A percentile compares a stretch with the other conserved stretches of the same genome.
These are phyloP conservation scores for Tinospora cordifolia DNA, from an alignment of 164 flowering plant genomes.

Conservation along the genomic window DNA sequence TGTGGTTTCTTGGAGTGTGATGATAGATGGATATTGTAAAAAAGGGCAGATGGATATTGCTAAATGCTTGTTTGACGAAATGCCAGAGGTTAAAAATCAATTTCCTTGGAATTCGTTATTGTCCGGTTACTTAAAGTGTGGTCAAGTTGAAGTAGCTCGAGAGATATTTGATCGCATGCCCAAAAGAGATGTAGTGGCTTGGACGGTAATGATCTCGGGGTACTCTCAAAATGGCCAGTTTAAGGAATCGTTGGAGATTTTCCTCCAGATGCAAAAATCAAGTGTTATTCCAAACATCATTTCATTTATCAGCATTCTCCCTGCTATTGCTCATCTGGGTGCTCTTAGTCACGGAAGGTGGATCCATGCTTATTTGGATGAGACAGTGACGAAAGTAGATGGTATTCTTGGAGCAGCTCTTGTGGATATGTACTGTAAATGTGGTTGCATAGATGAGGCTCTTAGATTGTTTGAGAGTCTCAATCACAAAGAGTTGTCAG, in stretches of 20 bases:
- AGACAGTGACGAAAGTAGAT: constrained; percentile 5
- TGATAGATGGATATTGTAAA: constrained; percentile 15
- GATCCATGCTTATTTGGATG: constrained; percentile 10
- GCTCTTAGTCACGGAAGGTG: constrained; percentile 13
- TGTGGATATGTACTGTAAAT: constrained; percentile 15
- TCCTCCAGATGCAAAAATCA: constrained; percentile 8
- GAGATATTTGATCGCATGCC: constrained; percentile 11
- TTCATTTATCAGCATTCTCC: constrained; percentile 9
- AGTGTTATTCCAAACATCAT: constrained; percentile 8
- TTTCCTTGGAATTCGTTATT: constrained; percentile 15
- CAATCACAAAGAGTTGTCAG: constrained; percentile 2
- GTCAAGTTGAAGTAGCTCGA: constrained; percentile 4
- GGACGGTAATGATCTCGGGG: constrained; percentile 16
- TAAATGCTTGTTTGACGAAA: constrained; percentile 8
- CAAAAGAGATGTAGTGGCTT: constrained; percentile 5
- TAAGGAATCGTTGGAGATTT: constrained; percentile 15
- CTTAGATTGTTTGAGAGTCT: constrained; percentile 4
- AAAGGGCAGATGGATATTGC: constrained; percentile 8
- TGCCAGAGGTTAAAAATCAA: constrained; percentile 12
- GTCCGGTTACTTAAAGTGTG: constrained; percentile 11
- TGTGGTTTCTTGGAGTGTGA: constrained; percentile 18
- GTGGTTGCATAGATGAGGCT: constrained; percentile 14
- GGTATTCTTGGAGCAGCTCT: constrained; percentile 16
- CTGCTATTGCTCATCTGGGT: constrained; percentile 16
- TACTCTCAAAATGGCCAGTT: constrained; percentile 4